Conservation (phyloP, 768 basidiomycete species). For the Auricularia sp. region DNA sequence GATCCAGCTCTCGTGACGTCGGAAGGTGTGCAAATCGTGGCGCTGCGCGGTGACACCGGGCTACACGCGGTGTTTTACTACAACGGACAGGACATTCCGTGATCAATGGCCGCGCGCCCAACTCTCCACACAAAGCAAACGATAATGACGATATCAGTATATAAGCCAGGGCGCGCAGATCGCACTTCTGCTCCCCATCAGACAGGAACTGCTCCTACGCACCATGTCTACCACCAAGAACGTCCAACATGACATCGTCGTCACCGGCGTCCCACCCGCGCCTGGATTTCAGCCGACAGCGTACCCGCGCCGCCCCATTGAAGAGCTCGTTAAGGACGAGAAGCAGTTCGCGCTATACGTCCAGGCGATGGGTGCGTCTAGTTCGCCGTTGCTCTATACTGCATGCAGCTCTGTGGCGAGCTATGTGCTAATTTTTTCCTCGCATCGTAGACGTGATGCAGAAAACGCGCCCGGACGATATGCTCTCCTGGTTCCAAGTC, state of each 20-base stretch:
- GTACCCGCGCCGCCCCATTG: slow-evolving; percentile 31
- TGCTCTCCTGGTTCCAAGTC: slow-evolving; percentile 34
- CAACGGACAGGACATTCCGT: background rate
- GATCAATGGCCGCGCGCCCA: background rate
- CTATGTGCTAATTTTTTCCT: background rate
- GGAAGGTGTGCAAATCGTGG: background rate
- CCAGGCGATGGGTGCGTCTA: slow-evolving; percentile 36
- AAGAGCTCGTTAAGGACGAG: slow-evolving; percentile 31
- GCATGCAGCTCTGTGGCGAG: background rate
- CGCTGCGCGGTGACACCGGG: no score
- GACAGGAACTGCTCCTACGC: background rate
- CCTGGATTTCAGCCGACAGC: background rate
- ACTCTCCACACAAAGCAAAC: background rate
- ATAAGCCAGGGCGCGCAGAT: background rate
- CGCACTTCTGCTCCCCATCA: background rate
- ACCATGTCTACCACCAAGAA: background rate
- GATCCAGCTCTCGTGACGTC: background rate
- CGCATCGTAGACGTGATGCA: slow-evolving; percentile 15
- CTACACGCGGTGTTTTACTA: background rate
- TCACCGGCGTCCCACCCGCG: background rate
- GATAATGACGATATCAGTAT: background rate
- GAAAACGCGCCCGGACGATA: slow-evolving; percentile 18
- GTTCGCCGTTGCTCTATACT: background rate
- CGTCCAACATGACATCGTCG: background rate
- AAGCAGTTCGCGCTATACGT: slow-evolving; percentile 42